Evolutionary conservation across 176 grass and related monocot genomes (phyloP), one percentile per base, ranked within the genome.

Genomic region (Carex parvula): DNA sequence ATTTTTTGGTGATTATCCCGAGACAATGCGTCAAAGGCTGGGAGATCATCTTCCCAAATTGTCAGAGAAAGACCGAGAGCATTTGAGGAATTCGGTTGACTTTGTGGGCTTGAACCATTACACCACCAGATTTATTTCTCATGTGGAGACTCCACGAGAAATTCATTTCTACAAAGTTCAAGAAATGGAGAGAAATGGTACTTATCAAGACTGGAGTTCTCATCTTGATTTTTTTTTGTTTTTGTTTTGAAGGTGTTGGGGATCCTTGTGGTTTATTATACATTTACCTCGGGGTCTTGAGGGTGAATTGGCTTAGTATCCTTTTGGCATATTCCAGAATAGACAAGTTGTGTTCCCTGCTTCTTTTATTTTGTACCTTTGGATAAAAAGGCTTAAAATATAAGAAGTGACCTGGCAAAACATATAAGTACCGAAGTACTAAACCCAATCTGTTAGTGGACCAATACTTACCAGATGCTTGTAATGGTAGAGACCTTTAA

Each of bases 51-150:
- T 98, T 86, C 95, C 95, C 64, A 93, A 84, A 72, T 95, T 98
- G 54, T 93, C 95, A 37, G 88, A 95, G 76, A 91, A 85, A 91
- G 92, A 98, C n/a, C 91, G 81, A 84, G 91, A 95, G 79, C 87
- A 90, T 33, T 87, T 98, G 32, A 95, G 76, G 79, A 91, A 98
- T 85, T 88, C 94, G 83, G 87, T 93, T 86, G 95, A 98, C 81
- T 98, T 98, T 93, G 15, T 98, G 85, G 95, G 95, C 65, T 70
- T 98, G 65, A 98, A 98, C 85, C 95, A 98, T 83, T 98, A 98
- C 82, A 98, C 95, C 33, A 86, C 91, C 2, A 98, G 91, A 88
- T 77, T 95, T 82, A 94, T 98, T 90, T 82, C 89, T 84, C 83
- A 95, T 85, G 75, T 39, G 59, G 48, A 76, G 15, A 83, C 63